These are phyloP conservation scores for Spinacia oleracea DNA, from an alignment of 179 eudicot genomes.

Conservation along the genomic window DNA sequence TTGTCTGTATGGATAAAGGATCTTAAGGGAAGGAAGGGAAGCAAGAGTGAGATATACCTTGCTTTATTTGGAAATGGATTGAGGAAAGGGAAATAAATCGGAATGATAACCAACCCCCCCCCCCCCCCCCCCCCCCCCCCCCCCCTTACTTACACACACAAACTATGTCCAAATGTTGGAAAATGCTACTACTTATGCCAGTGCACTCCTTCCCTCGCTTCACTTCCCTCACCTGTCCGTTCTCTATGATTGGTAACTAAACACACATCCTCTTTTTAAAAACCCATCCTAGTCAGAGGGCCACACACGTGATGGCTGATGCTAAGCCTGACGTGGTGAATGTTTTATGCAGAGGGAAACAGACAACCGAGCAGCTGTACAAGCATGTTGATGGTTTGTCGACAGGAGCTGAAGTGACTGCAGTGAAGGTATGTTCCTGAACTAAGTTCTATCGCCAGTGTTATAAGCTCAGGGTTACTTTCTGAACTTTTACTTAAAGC, in stretches of 20 bases:
- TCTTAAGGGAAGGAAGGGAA: background rate
- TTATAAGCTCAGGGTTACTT: background rate
- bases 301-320: conserved; percentile 24
- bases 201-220: background rate
- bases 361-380: conserved; percentile 84
- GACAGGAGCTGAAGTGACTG: conserved; percentile 90
- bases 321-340: conserved; percentile 64
- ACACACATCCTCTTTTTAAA: background rate
- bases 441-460: background rate
- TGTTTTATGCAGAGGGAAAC: conserved; percentile 87
- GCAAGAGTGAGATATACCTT: background rate
- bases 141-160: too few relatives aligned
- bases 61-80: background rate
- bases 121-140: too few relatives aligned
- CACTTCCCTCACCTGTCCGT: background rate
- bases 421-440: conserved; percentile 63
- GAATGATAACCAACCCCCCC: too few relatives aligned
- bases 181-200: background rate
- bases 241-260: background rate
- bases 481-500: too few relatives aligned
- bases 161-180: background rate
- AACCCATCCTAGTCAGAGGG: conserved; percentile 47
- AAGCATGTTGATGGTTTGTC: conserved; percentile 87
- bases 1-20: background rate
- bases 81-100: background rate